Evolutionary conservation across 441 rosid genomes (phyloP).

Genomic region (Isatis lusitanica): DNA sequence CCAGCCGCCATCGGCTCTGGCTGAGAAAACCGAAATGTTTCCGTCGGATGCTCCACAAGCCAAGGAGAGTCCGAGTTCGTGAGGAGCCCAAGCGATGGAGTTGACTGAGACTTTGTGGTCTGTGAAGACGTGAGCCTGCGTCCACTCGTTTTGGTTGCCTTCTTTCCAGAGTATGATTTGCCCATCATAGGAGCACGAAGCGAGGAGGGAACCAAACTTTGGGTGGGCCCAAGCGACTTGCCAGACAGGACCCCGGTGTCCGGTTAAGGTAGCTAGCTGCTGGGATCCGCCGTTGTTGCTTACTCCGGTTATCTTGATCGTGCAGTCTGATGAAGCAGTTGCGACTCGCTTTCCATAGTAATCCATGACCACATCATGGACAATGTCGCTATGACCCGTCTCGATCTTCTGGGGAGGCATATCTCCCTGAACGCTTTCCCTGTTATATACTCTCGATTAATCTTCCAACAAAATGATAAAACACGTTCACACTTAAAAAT

Average conservation of each 20-base stretch:
- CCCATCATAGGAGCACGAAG: conserved; percentile 64
- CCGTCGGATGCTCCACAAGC: conserved; percentile 70
- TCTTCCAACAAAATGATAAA: neutral
- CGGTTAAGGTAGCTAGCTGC: conserved; percentile 60
- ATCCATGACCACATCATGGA: conserved; percentile 76
- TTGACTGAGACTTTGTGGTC: conserved; percentile 60
- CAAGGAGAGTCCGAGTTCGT: conserved; percentile 57
- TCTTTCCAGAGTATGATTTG: conserved; percentile 64
- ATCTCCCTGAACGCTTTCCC: conserved; percentile 18
- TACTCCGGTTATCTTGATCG: conserved; percentile 60
- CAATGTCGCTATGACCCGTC: conserved; percentile 61
- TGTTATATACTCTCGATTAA: neutral
- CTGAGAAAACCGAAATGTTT: conserved; percentile 49
- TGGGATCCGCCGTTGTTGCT: conserved; percentile 54
- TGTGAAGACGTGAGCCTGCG: conserved; percentile 48
- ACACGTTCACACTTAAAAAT: neutral
- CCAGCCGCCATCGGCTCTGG: conserved; percentile 59
- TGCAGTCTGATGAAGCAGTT: conserved; percentile 61
- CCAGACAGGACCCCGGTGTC: conserved; percentile 71
- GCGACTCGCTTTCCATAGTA: conserved; percentile 74
- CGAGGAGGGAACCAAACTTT: conserved; percentile 57
- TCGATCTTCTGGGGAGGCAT: conserved; percentile 71
- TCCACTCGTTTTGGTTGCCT: conserved; percentile 58
- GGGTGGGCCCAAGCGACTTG: conserved; percentile 67
- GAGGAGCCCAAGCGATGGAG: conserved; percentile 67